These are phyloP conservation scores for Cercospora sesami DNA, from an alignment of 2,329 filamentous ascomycete species.

Conservation along the genomic window DNA sequence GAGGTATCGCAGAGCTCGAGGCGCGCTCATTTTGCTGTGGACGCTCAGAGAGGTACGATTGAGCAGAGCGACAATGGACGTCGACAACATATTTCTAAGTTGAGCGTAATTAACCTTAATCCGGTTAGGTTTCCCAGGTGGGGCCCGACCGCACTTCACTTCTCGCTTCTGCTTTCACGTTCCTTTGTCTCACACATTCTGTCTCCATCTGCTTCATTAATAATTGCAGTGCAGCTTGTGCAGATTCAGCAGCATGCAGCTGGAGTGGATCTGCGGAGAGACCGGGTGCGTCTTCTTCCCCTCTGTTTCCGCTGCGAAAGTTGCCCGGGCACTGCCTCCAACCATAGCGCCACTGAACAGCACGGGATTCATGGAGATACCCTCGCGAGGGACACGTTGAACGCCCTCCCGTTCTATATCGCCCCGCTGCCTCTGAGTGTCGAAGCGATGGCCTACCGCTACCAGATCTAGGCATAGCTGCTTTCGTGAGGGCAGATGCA, in stretches of 20 bases:
- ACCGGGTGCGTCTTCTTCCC: background rate
- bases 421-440: background rate
- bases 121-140: background rate
- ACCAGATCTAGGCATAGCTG: background rate
- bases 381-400: background rate
- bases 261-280: background rate
- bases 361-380: background rate
- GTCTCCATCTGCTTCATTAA: background rate
- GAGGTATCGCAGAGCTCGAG: constrained; percentile 7
- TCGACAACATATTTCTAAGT: background rate
- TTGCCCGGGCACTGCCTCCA: background rate
- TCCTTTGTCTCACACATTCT: background rate
- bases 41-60: background rate
- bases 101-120: background rate
- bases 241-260: background rate
- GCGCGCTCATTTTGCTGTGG: background rate
- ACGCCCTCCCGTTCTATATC: background rate
- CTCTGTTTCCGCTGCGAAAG: background rate
- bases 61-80: background rate
- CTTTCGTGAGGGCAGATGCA: background rate
- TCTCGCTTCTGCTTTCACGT: constrained; percentile 3
- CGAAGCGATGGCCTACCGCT: background rate
- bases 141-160: constrained; percentile 3
- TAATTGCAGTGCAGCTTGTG: background rate
- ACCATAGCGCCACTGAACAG: background rate